These are phyloP conservation scores for Agastache rugosa DNA, from an alignment of 257 asterid genomes.

Conservation along the genomic window DNA sequence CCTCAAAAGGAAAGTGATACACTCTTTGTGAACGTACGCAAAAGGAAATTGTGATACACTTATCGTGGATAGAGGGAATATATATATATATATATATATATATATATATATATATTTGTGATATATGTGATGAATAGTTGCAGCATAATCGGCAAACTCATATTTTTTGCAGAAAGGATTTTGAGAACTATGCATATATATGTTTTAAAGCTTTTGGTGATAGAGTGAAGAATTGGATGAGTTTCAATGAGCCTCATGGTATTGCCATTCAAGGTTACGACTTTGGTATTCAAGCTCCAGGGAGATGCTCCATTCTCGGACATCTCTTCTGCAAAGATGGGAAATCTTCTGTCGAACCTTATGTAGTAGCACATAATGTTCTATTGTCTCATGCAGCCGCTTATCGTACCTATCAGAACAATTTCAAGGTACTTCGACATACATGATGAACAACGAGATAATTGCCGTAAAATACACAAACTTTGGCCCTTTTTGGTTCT, in stretches of 20 bases:
- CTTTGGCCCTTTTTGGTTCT: too few relatives aligned
- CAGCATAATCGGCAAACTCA: not conserved
- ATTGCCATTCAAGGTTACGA: conserved; percentile 80
- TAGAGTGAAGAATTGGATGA: conserved; percentile 83
- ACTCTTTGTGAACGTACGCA: too few relatives aligned
- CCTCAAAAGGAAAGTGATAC: too few relatives aligned
- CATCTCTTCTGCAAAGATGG: conserved; percentile 72
- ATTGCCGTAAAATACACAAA: too few relatives aligned
- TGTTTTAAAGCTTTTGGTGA: conserved; percentile 84
- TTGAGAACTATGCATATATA: conserved; percentile 65
- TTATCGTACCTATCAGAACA: conserved; percentile 56
- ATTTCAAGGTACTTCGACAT: conserved; percentile 64
- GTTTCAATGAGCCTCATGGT: conserved; percentile 93
- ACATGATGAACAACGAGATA: too few relatives aligned
- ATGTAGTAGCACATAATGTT: conserved; percentile 72
- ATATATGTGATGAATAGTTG: not conserved
- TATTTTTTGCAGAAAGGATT: conserved; percentile 59
- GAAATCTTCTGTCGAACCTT: conserved; percentile 77
- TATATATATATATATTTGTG: not conserved
- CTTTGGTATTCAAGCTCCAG: conserved; percentile 86
- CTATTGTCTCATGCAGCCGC: conserved; percentile 82
- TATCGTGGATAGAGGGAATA: too few relatives aligned
- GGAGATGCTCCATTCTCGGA: conserved; percentile 81
- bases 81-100: too few relatives aligned
- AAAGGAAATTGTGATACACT: too few relatives aligned